Evolutionary conservation across 805 yeast species (phyloP).

Genomic region (Wickerhamiella dianesei): DNA sequence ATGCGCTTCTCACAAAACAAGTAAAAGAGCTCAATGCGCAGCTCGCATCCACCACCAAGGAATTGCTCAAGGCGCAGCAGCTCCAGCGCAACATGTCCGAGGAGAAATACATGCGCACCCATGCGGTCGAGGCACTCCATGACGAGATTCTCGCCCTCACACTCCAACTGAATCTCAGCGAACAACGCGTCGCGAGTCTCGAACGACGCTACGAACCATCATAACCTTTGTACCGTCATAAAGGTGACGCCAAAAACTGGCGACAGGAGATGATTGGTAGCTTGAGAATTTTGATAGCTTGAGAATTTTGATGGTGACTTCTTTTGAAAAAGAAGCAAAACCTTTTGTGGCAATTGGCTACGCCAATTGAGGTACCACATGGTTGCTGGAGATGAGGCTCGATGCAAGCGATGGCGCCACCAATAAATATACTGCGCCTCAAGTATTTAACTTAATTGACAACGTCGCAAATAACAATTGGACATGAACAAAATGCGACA

Average conservation of each 20-base stretch:
- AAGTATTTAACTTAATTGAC: not conserved
- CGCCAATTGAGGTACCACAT: too few relatives aligned
- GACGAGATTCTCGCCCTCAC: conserved; percentile 53
- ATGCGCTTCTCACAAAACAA: conserved; percentile 17
- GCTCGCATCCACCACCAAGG: conserved; percentile 20
- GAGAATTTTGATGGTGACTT: too few relatives aligned
- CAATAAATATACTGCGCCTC: not conserved
- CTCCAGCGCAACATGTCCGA: conserved; percentile 15
- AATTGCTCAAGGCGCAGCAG: conserved; percentile 17
- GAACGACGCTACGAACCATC: not conserved
- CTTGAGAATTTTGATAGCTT: too few relatives aligned
- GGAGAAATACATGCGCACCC: conserved; percentile 32
- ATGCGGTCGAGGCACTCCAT: conserved; percentile 44
- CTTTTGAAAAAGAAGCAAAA: too few relatives aligned
- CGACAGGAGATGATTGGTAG: too few relatives aligned
- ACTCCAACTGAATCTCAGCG: conserved; percentile 42
- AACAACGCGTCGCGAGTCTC: conserved; percentile 18
- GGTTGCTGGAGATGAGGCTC: too few relatives aligned
- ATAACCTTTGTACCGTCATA: not conserved
- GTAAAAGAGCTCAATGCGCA: conserved; percentile 21
- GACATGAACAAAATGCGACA: not conserved
- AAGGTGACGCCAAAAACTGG: too few relatives aligned
- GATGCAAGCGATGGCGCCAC: too few relatives aligned
- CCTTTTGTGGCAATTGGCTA: too few relatives aligned
- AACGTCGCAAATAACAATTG: too few relatives aligned